These are phyloP conservation scores for Ustilago tritici DNA, from an alignment of 1,284 basidiomycete genomes.

Conservation along the genomic window DNA sequence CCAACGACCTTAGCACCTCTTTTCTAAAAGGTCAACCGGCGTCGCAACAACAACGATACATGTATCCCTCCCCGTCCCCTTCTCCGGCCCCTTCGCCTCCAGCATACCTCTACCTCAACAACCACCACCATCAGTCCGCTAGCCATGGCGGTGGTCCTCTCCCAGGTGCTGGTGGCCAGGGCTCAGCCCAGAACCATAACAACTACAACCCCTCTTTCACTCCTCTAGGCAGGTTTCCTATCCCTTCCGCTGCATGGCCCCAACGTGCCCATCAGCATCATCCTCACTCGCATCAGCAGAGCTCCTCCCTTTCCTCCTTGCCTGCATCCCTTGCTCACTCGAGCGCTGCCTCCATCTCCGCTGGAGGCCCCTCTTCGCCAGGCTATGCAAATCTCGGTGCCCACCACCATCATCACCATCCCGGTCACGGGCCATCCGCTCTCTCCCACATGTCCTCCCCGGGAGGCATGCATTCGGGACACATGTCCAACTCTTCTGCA, in stretches of 20 bases:
- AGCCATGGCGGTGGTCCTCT: constrained; percentile 51
- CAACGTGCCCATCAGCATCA: constrained; percentile 46
- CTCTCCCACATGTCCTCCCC: constrained; percentile 58
- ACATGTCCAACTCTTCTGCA: constrained; percentile 36
- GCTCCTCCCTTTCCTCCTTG: constrained; percentile 62
- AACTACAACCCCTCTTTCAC: constrained; percentile 49
- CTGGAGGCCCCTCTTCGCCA: constrained; percentile 59
- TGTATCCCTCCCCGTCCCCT: constrained; percentile 63
- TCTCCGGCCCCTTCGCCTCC: constrained; percentile 65
- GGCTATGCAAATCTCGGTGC: constrained; percentile 43
- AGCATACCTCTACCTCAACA: constrained; percentile 62
- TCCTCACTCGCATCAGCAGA: constrained; percentile 60
- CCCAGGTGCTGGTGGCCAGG: constrained; percentile 37
- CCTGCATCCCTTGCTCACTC: constrained; percentile 58
- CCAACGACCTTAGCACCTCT: constrained; percentile 4
- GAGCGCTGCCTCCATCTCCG: constrained; percentile 41
- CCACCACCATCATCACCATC: constrained; percentile 58
- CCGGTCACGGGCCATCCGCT: constrained; percentile 51
- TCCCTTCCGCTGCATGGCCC: constrained; percentile 46
- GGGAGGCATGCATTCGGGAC: constrained; percentile 50
- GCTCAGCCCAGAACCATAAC: constrained; percentile 28
- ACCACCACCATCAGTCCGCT: constrained; percentile 51
- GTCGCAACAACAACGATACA: constrained; percentile 40
- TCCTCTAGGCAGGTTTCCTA: constrained; percentile 50
- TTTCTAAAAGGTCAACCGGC: constrained; percentile 15